Percentiles rank a stretch among this genome's conserved stretches.
Evolutionary conservation across 768 basidiomycete genomes (phyloP).

Genomic region (Pisolithus orientalis): DNA sequence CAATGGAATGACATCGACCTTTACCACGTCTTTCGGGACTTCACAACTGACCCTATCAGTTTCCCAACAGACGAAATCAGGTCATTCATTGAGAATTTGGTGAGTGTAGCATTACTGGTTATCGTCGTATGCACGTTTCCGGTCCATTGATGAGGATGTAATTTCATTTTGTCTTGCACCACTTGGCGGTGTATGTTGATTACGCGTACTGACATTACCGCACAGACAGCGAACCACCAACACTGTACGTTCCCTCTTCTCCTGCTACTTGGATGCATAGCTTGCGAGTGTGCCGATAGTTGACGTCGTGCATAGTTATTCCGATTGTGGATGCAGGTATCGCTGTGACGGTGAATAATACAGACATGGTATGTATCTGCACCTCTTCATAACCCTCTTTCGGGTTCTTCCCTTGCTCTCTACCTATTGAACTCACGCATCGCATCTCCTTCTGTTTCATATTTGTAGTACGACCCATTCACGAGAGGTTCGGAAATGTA

Average conservation of each 20-base stretch:
- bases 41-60: slow-evolving; percentile 59
- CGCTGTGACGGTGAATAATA: slow-evolving; percentile 47
- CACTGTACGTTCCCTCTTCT: slow-evolving; percentile 15
- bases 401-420: neutral
- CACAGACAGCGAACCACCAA: slow-evolving; percentile 22
- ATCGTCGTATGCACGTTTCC: neutral
- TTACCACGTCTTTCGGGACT: slow-evolving; percentile 63
- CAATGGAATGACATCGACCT: slow-evolving; percentile 80
- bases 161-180: too few species aligned
- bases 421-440: neutral
- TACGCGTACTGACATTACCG: neutral
- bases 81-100: slow-evolving; percentile 50
- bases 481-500: slow-evolving; percentile 54
- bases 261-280: neutral
- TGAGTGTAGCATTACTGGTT: slow-evolving; percentile 24
- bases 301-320: slow-evolving; percentile 38
- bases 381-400: too few species aligned
- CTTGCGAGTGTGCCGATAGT: neutral
- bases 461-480: slow-evolving; percentile 58
- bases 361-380: slow-evolving; percentile 48
- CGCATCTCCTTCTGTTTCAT: too few species aligned
- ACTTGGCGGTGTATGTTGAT: too few species aligned
- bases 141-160: too few species aligned
- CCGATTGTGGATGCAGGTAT: slow-evolving; percentile 67
- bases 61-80: slow-evolving; percentile 52